These are phyloP conservation scores for Glaciozyma antarctica DNA, from an alignment of 768 basidiomycete species.

Conservation along the genomic window DNA sequence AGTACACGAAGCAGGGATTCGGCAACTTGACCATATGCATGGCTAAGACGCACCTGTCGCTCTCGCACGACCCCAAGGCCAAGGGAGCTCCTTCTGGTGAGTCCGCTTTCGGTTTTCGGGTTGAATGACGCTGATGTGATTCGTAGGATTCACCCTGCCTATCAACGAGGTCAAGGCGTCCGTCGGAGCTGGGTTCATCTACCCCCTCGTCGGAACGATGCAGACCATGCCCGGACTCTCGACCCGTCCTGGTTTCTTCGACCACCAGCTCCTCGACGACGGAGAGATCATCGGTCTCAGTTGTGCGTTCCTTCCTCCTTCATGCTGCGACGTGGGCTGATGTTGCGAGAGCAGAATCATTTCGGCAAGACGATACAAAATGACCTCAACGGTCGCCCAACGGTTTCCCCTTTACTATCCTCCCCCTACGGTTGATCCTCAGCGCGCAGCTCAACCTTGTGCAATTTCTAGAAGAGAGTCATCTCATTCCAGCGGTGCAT, in stretches of 20 bases:
- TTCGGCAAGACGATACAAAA: no score
- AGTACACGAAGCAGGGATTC: slow-evolving; percentile 85
- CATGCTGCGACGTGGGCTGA: no score
- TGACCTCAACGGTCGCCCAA: no score
- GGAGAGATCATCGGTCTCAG: slow-evolving; percentile 34
- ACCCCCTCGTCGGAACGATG: slow-evolving; percentile 58
- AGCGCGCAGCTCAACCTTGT: no score
- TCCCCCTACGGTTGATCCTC: no score
- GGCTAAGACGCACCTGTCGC: slow-evolving; percentile 75
- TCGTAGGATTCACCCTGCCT: slow-evolving; percentile 75
- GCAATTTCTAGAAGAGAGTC: no score
- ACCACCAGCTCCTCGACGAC: slow-evolving; percentile 30
- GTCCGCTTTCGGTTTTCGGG: slow-evolving; percentile 9
- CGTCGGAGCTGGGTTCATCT: slow-evolving; percentile 91
- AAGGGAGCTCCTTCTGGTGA: slow-evolving; percentile 74
- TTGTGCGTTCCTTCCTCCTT: background rate
- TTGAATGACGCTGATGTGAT: background rate
- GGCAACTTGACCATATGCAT: slow-evolving; percentile 50
- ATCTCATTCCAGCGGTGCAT: no score
- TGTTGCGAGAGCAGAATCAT: no score
- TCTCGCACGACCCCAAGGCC: slow-evolving; percentile 83
- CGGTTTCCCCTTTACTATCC: no score
- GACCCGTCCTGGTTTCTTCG: slow-evolving; percentile 32
- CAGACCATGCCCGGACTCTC: slow-evolving; percentile 70
- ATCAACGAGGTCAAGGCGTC: slow-evolving; percentile 78